phyloP scores from a whole-genome alignment of 257 asterid species.

The Jacaranda copaia region DNA sequence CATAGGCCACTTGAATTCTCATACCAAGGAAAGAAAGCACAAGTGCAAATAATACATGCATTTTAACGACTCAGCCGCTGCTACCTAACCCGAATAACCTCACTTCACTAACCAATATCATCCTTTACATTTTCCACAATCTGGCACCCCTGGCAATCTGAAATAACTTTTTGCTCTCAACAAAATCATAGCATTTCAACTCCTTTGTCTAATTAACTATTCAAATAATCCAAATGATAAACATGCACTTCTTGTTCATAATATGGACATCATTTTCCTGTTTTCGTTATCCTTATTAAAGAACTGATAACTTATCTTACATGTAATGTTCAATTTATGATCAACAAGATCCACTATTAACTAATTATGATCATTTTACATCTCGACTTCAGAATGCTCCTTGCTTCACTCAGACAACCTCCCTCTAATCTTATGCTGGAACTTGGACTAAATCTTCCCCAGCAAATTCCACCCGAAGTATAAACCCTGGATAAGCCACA shows the following conservation, averaged over 20 bases:
- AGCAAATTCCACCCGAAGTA: conserved; percentile 1
- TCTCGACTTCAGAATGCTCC: neutral
- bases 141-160: neutral
- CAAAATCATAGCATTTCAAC: neutral
- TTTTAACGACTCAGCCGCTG: neutral
- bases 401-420: neutral
- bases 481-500: neutral
- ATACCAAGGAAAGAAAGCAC: neutral
- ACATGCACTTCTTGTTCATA: neutral
- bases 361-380: neutral
- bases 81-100: neutral
- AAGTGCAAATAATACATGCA: neutral
- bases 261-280: neutral
- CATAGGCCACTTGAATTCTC: neutral
- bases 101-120: neutral
- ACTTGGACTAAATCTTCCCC: neutral
- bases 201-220: neutral
- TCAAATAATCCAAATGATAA: neutral
- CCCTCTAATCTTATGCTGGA: neutral
- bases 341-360: neutral
- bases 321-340: neutral
- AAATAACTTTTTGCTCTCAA: neutral
- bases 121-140: neutral
- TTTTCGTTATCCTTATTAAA: neutral
- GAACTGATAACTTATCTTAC: neutral